Evolutionary conservation across 2,329 filamentous ascomycete genomes (phyloP).

Genomic region (Clathrospora elynae): DNA sequence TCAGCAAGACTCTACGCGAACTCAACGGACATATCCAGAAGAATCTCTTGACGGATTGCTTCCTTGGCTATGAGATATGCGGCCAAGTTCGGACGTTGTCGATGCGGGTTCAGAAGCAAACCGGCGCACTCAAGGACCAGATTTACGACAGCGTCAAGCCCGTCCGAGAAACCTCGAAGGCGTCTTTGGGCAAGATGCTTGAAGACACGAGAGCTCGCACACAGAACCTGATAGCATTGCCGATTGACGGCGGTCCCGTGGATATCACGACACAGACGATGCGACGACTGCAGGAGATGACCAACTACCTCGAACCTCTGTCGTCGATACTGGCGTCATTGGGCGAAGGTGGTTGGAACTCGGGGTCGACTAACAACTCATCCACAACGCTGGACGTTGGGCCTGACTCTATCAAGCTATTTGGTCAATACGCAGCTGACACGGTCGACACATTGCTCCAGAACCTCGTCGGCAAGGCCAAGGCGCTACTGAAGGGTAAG

Average conservation of each 20-base stretch:
- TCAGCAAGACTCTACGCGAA: conserved; percentile 83
- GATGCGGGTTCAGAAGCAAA: conserved; percentile 77
- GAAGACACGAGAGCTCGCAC: conserved; percentile 80
- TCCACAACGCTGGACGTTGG: conserved; percentile 78
- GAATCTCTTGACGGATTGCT: conserved; percentile 89
- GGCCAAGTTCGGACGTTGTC: conserved; percentile 85
- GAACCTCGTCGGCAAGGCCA: conserved; percentile 75
- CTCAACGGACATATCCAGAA: conserved; percentile 87
- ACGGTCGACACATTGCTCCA: conserved; percentile 81
- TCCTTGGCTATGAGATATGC: conserved; percentile 91
- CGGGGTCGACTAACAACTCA: conserved; percentile 59
- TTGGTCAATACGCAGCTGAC: conserved; percentile 87
- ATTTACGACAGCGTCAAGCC: conserved; percentile 87
- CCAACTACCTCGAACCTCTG: conserved; percentile 81
- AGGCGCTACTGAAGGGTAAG: conserved; percentile 72
- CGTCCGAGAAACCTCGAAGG: conserved; percentile 87
- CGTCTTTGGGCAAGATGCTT: conserved; percentile 79
- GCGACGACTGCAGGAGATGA: conserved; percentile 83
- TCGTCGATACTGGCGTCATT: conserved; percentile 90
- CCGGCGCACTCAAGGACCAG: conserved; percentile 81
- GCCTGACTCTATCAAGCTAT: conserved; percentile 84
- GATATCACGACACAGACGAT: conserved; percentile 83
- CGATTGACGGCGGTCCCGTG: conserved; percentile 76
- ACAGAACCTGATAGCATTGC: conserved; percentile 67
- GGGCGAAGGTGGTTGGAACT: conserved; percentile 86